phyloP scores from a whole-genome alignment of 805 yeast species.

The Candida mattraensis region DNA sequence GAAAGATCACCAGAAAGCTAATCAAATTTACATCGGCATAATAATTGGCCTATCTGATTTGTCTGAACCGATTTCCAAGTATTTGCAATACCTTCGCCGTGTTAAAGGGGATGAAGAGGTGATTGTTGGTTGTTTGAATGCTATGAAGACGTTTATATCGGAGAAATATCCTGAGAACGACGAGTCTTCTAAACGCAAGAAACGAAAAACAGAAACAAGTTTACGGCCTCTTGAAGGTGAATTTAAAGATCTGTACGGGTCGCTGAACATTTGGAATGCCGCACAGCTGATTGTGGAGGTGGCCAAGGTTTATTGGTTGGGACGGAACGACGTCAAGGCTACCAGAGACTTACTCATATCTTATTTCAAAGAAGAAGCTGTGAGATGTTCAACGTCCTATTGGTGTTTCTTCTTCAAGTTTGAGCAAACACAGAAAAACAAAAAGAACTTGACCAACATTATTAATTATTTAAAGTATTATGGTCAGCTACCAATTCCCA shows the following conservation, averaged over 20 bases:
- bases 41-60: constrained; percentile 14
- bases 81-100: constrained; percentile 15
- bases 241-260: constrained; percentile 16
- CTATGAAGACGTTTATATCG: constrained; percentile 17
- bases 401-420: constrained; percentile 60
- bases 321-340: constrained; percentile 17
- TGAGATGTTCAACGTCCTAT: constrained; percentile 46
- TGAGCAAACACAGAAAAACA: constrained; percentile 46
- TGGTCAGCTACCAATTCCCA: constrained; percentile 48
- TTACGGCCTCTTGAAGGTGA: constrained; percentile 9
- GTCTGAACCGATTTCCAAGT: constrained; percentile 17
- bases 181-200: constrained; percentile 10
- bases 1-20: constrained; percentile 21
- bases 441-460: constrained; percentile 44
- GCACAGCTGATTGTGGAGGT: constrained; percentile 31
- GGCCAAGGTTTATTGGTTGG: constrained; percentile 28
- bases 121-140: constrained; percentile 14
- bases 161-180: constrained; percentile 6
- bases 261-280: constrained; percentile 23
- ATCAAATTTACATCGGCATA: constrained; percentile 20
- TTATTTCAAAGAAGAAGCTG: constrained; percentile 29
- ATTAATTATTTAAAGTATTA: constrained; percentile 44
- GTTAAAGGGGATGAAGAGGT: constrained; percentile 10
- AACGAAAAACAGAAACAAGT: not conserved
- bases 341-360: constrained; percentile 28